Evolutionary conservation across 352 stramenopile species (phyloP), one percentile per base, ranked within the genome.

Genomic region (Aphanomyces invadans): DNA sequence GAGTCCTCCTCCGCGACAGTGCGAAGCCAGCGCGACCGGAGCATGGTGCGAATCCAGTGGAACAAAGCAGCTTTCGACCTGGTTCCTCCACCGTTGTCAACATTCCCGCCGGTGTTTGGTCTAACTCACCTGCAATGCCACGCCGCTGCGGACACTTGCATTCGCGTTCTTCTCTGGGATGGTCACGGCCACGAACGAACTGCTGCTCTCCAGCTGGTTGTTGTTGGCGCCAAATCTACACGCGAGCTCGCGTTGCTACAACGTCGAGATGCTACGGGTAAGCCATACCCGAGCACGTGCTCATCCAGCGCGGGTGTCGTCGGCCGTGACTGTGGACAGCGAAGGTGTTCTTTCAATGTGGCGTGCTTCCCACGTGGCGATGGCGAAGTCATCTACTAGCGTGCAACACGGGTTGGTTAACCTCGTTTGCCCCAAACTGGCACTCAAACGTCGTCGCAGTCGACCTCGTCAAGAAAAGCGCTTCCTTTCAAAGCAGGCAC

Each of bases 141-240:
- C 46, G 53, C 17, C 17, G 53, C 36, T n/a, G 7, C 17, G 9
- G 7, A 9, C 4, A 7, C 7, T 7, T 33, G 7, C 29, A 9
- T 61, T 61, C 4, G 53, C 36, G 21, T 32, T 26, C 25, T 11
- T 48, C 33, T 11, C 54, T 32, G 25, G 28, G 10, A 31, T 55
- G 7, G 28, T 55, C 21, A 67, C 49, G 12, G 60, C 21, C 7
- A 67, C 33, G 29, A 67, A 67, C 32, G 60, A 67, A n/a, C 60
- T 67, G n/a, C 29, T 67, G 25, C 60, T 67, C 38, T 57, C 60
- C 17, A 67, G 32, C 31, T 67, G 60, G 32, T 67, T 67, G 45
- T 15, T 3, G 49, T 21, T 21, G 29, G 19, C 4, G 49, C 2
- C 23, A 29, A n/a, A 23, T 42, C 36, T 42, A 42, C 36, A 42